Evolutionary conservation across 1,284 basidiomycete genomes (phyloP), one percentile per base, ranked within the genome.

Genomic region (Hemileia vastatrix): DNA sequence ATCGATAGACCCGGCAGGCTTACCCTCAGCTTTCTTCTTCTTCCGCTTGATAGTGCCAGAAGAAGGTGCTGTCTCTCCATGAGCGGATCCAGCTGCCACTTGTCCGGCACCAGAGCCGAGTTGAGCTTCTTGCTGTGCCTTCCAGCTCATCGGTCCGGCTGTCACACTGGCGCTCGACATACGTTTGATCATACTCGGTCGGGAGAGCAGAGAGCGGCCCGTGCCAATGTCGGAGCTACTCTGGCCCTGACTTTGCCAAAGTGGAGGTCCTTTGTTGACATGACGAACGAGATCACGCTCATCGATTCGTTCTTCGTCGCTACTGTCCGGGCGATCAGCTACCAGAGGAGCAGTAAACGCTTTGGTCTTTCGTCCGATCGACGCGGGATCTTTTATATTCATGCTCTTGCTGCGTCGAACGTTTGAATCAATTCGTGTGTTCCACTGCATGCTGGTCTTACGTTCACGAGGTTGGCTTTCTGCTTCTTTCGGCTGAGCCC

Each of bases 31-130:
- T n/a, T n/a, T n/a, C n/a, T n/a, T 69, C 63, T 67, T 68, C 65
- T 70, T 71, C 61, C 69, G 70, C 63, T 65, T 65, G 23, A 43
- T 54, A 51, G 54, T 62, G 8, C 49, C 62, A 62, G 19, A 57
- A 49, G 47, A 65, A 64, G 62, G 65, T 67, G 47, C 61, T 64
- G 9, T 65, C 64, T 6, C 32, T n/a, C 21, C 63, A 23, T 1
- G 57, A 50, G 24, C 57, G 19, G 27, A 40, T 36, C 62, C 64
- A 11, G 45, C 65, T 24, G 72, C 66, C 36, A 70, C 71, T 13
- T 65, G 65, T 18, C 71, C 71, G 2, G 72, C 68, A 9, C 72
- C 71, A 6, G 66, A 68, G n/a, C 67, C 66, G 15, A 70, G 68
- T 36, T 67, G 68, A 43, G 71, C 69, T n/a, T 68, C 15, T 66